Evolutionary conservation across 306 rosid genomes (phyloP), one percentile per base, ranked within the genome.

Genomic region (Prunus campanulata): DNA sequence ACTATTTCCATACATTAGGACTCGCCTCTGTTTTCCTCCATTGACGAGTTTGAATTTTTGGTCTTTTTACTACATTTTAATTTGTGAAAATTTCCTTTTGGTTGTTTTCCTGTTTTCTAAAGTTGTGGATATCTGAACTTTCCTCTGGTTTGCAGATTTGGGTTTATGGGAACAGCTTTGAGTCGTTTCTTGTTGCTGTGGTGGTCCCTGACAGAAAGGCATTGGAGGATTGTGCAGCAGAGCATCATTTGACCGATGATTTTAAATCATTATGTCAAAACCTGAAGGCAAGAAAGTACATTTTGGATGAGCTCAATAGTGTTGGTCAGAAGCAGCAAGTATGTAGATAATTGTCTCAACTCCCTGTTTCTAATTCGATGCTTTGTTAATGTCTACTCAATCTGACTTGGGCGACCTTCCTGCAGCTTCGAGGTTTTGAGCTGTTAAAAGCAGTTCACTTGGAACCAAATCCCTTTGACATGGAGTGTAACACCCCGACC

Each of bases 161-260:
- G 98, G 96, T 91, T 66, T 88, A 91, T 24, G 98, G 98, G 79
- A 91, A 90, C 86, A 93, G 93, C 83, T 93, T 91, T 42, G 98
- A 93, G 87, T 90, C 98, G 20, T 93, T 85, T 81, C 88, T 93
- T 60, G 98, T 93, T 81, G 94, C 97, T 70, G 92, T 93, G 74
- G 97, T 83, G 47, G 86, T 91, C 74, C 98, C 96, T 20, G 98
- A 91, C 72, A 83, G 63, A 66, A 85, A 75, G 61, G 89, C 86
- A 22, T 79, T 93, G 61, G 97, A 93, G 81, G 88, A 90, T 74
- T 93, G 98, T 96, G 93, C 93, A 35, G 71, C 20, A 64, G 80
- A 81, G 71, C 76, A 87, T 78, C 67, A 90, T 59, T 74, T 78
- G 75, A 32, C 39, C 1, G 77, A 77, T 52, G 96, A 86, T 85